Percentiles rank a stretch among this genome's conserved stretches.
These are phyloP conservation scores for Ensete ventricosum DNA, from an alignment of 176 grass and related monocot genomes.

Conservation along the genomic window DNA sequence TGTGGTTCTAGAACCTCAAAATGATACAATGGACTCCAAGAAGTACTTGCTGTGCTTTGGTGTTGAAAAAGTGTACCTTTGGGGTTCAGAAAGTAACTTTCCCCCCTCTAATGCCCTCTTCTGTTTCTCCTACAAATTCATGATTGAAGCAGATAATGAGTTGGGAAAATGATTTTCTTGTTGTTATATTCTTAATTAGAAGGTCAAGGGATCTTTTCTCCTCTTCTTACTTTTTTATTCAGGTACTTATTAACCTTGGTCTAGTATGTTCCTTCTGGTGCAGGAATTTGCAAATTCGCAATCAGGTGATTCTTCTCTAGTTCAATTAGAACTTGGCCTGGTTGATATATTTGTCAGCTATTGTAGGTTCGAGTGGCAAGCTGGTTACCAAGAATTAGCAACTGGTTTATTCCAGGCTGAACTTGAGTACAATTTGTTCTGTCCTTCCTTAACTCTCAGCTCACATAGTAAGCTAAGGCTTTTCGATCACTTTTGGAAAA, in stretches of 20 bases:
- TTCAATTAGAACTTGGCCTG: conserved; percentile 72
- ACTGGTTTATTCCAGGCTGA: conserved; percentile 91
- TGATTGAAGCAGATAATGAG: too few relatives aligned
- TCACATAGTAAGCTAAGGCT: conserved; percentile 76
- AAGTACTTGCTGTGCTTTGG: not conserved
- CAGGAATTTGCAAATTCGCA: conserved; percentile 44
- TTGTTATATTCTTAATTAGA: not conserved
- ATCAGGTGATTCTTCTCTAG: conserved; percentile 37
- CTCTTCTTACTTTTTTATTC: conserved; percentile 7
- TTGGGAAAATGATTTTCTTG: not conserved
- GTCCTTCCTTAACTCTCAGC: conserved; percentile 56
- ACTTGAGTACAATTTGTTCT: conserved; percentile 79
- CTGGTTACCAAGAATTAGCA: conserved; percentile 81
- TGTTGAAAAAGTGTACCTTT: not conserved
- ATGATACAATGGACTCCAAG: not conserved
- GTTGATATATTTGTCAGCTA: conserved; percentile 87
- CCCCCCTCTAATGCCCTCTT: too few relatives aligned
- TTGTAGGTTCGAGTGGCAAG: conserved; percentile 91
- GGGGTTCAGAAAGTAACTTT: not conserved
- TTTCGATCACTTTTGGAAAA: conserved; percentile 98
- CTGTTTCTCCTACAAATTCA: too few relatives aligned
- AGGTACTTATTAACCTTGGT: not conserved
- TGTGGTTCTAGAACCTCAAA: not conserved
- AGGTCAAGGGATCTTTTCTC: not conserved
- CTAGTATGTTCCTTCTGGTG: conserved; percentile 5